These are phyloP conservation scores for Ophiosphaerella korrae DNA, from an alignment of 2,329 filamentous ascomycete species.

Conservation along the genomic window DNA sequence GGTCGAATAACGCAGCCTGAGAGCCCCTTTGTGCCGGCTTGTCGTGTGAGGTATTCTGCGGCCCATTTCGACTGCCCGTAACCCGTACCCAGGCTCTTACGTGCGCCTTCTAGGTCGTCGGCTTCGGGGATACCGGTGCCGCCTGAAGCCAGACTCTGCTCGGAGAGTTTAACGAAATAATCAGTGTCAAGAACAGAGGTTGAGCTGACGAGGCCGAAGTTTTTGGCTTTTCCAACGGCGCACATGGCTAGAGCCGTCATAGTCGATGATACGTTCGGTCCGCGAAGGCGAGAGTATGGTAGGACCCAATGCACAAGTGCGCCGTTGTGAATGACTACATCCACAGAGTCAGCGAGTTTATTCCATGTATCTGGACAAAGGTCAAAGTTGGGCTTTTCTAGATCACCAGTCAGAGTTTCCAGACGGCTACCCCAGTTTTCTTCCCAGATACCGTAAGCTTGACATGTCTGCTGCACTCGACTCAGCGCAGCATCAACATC, in stretches of 20 bases:
- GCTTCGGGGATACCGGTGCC: conserved; percentile 71
- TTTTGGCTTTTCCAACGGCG: conserved; percentile 76
- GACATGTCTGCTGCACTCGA: conserved; percentile 69
- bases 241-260: conserved; percentile 78
- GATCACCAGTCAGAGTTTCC: conserved; percentile 72
- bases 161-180: conserved; percentile 76
- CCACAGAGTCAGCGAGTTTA: conserved; percentile 66
- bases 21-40: conserved; percentile 79
- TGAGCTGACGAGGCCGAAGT: conserved; percentile 80
- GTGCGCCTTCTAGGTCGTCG: conserved; percentile 79
- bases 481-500: conserved; percentile 64
- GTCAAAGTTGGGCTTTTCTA: conserved; percentile 74
- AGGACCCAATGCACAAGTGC: conserved; percentile 76
- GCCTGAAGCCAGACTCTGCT: conserved; percentile 64
- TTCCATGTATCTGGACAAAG: conserved; percentile 71
- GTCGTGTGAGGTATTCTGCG: conserved; percentile 71
- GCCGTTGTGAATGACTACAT: conserved; percentile 78
- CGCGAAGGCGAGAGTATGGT: conserved; percentile 72
- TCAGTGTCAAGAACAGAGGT: conserved; percentile 83
- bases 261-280: conserved; percentile 80
- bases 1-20: conserved; percentile 77
- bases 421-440: conserved; percentile 70
- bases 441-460: conserved; percentile 81
- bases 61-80: conserved; percentile 95
- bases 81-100: conserved; percentile 77